phyloP scores from a whole-genome alignment of 23 red algal species.

The Gracilaria domingensis region DNA sequence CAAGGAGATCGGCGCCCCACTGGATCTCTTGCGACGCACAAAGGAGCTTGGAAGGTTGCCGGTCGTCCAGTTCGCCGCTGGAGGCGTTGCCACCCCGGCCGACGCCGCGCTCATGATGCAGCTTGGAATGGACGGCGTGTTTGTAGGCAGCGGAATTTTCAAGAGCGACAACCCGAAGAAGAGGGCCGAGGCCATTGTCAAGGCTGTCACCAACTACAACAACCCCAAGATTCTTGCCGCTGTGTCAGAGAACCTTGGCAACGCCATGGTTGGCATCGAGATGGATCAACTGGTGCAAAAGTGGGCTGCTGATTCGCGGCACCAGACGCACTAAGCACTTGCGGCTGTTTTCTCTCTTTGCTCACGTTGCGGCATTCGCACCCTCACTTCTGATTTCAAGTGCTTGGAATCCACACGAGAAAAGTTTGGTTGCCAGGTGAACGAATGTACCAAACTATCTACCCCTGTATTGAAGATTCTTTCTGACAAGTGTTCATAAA shows the following conservation, averaged over 20 bases:
- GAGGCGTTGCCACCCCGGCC: slow-evolving; percentile 96
- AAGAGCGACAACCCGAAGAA: slow-evolving; percentile 92
- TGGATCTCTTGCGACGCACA: slow-evolving; percentile 86
- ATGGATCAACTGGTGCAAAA: slow-evolving; percentile 96
- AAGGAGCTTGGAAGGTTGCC: slow-evolving; percentile 95
- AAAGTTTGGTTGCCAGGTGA: not conserved
- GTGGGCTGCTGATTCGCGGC: slow-evolving; percentile 97
- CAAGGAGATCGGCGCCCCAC: slow-evolving; percentile 94
- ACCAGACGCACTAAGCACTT: slow-evolving; percentile 61
- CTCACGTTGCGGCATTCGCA: not conserved
- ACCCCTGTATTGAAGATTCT: not conserved
- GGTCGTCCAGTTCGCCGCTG: slow-evolving; percentile 98
- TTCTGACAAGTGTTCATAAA: slow-evolving; percentile 23
- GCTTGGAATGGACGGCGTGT: slow-evolving; percentile 98
- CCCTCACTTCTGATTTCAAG: not conserved
- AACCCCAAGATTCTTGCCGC: slow-evolving; percentile 89
- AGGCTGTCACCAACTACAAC: slow-evolving; percentile 94
- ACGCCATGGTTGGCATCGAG: slow-evolving; percentile 99
- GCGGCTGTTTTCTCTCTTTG: not conserved
- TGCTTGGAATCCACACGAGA: not conserved
- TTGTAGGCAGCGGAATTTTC: slow-evolving; percentile 99
- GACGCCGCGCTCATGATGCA: slow-evolving; percentile 99
- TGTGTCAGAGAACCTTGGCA: slow-evolving; percentile 82
- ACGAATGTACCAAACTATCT: not conserved
- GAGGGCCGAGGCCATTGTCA: slow-evolving; percentile 97